Evolutionary conservation across 805 yeast species (phyloP).

Genomic region (Blastobotrys chiropterorum): DNA sequence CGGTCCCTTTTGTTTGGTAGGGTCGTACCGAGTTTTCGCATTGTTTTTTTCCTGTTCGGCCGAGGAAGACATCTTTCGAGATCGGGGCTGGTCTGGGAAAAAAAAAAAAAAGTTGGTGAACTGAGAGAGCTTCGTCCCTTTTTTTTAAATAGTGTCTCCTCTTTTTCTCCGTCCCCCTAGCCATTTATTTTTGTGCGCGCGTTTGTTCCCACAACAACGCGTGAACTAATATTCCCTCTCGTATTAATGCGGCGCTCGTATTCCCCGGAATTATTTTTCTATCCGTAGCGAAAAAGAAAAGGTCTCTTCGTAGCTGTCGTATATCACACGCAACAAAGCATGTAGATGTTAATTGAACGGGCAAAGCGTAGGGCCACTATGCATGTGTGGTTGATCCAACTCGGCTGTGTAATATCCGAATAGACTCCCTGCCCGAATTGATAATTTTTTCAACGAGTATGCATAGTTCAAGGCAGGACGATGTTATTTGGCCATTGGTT

Average conservation of each 20-base stretch:
- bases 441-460: no score
- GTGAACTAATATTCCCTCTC: background rate
- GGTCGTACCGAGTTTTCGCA: slow-evolving; percentile 13
- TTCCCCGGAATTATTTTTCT: no score
- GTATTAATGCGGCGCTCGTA: background rate
- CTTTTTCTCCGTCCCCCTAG: no score
- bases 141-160: background rate
- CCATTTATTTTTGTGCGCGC: no score
- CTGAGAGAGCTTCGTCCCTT: background rate
- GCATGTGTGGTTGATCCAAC: no score
- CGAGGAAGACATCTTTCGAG: slow-evolving; percentile 4
- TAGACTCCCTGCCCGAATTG: no score
- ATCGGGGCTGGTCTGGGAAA: background rate
- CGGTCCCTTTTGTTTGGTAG: slow-evolving; percentile 15
- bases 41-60: slow-evolving; percentile 6
- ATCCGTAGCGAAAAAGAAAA: background rate
- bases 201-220: background rate
- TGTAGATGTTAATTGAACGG: no score
- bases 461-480: no score
- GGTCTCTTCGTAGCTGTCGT: background rate
- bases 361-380: no score
- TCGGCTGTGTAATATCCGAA: no score
- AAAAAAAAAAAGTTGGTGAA: background rate
- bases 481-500: no score
- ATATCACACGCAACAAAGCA: no score